Base-by-base conservation (phyloP, 2,329 filamentous ascomycete species). In the Penicillium sp. region DNA sequence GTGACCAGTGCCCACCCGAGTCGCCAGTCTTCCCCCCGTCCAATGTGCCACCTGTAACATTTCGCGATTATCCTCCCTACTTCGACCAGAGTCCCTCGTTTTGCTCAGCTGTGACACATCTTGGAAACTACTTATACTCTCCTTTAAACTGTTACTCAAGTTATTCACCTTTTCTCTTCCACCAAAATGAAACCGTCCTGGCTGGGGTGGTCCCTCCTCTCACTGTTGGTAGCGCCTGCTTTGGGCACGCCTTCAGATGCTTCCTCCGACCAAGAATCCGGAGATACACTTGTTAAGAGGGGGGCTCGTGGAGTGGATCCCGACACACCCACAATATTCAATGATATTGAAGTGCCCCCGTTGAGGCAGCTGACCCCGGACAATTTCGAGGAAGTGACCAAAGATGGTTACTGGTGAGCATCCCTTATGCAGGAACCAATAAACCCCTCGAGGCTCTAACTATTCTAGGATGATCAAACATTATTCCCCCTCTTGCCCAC, bases 401-500 rank as follows among this genome's bases (percentile, higher is more conserved):
- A 79, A 62, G 76, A 81, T 59, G 80, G 80, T 43, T 81, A 81
- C 62, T 82, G 81, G 79, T 81, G 63, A 66, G 74, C 58, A 60
- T n/a, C 34, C 29, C 48, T 36, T 40, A 23, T 46, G 47, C 41
- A 39, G 23, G 45, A 36, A 33, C 27, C 16, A 45, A 31, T 39
- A 5, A 41, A 39, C 31, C 19, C 8, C 11, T 29, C n/a, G 36
- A 34, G 23, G 19, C 52, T 50, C 61, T 71, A 55, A 72, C 53
- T 43, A 27, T 25, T 27, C 9, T 59, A 81, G 79, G 79, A 78
- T 82, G 62, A 72, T 83, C 29, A 82, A 83, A 67, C 76, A 81
- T 60, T 81, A 78, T 60, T 83, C 81, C 45, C 81, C 81, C 38
- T 71, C 72, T 34, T 83, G 81, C 75, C 82, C 82, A 46, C 91